Base-by-base conservation (phyloP, 495 filamentous ascomycete species). In the Penicillium malachiteum region DNA sequence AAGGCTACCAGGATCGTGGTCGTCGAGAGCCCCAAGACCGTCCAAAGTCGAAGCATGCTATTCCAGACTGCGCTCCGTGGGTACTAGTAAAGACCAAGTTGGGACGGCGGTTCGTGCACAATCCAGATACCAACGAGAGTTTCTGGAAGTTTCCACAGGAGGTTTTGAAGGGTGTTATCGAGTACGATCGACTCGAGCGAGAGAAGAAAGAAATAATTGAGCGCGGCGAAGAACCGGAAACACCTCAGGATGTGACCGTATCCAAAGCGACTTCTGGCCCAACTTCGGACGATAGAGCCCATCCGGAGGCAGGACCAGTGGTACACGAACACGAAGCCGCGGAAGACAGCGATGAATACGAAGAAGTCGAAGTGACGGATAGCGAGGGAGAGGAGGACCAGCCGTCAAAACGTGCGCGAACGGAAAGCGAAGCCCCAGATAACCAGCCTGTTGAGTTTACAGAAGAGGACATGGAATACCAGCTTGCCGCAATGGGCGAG, bases 401-500 rank as follows among this genome's bases (percentile, higher is more conserved):
- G 44, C 71, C 81, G 3, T 72, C 78, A 13, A 92, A 92, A 65
- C 83, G 88, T 10, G 83, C 84, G 56, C 82, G 81, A 39, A 89
- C 82, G 12, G 84, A 86, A 56, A 82, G 83, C 1, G 73, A 71
- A 39, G 48, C 60, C 5, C 74, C 74, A 14, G 77, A 85, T 39
- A 72, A 79, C 21, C 77, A 82, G 21, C 86, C 89, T 0, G 66
- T 96, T 39, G 94, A 98, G 60, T 97, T 97, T 64, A 89, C 90
- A 26, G 94, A 97, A 66, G 92, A 93, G 41, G 95, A 98, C 66
- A 93, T 98, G 56, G 92, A 89, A 33, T 93, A 88, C 60, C 94
- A 98, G 66, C 78, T 98, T 8, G 88, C 87, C 12, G 84, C 85
- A 9, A 95, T 97, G 91, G 88, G 85, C 41, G 81, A 90, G 58